Base-by-base conservation (phyloP, 371 early-diverging fungal genomes). In the Apophysomyces elegans region DNA sequence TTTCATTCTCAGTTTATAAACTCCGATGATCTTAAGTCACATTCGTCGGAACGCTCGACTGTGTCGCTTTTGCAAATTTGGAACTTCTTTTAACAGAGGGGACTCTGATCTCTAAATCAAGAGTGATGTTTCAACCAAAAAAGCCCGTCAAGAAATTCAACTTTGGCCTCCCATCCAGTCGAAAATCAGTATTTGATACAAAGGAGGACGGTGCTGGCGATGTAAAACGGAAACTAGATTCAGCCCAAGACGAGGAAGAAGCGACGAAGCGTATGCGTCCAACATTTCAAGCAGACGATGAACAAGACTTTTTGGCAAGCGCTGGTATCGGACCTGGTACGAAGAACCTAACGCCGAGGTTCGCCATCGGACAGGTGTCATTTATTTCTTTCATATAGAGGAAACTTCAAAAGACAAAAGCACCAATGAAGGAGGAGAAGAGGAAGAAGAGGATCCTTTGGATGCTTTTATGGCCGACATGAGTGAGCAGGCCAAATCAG, bases 401-500 rank as follows among this genome's bases (percentile, higher is more conserved):
- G 46, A 68, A 54, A 58, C 47, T 16, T 46, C 41, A 43, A 57
- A 41, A 43, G 65, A 61, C 7, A 56, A 54, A 41, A 37, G 41
- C 18, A 32, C 16, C 39, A 62, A 56, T 47, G 62, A 26, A 6
- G 58, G 26, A n/a, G 62, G 62, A 37, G 81, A 81, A 0, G 84
- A 82, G 1, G 90, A 88, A 0, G 93, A 90, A 4, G 90, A 88
- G 11, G 95, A 95, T 80, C 92, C 92, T 11, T 75, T 95, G 58
- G 96, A 95, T 61, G 93, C 95, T 1, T 95, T 95, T 73, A 95
- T 95, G 96, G 88, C 91, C 3, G 88, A 84, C 37, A 92, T 94
- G 62, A 84, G 80, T 62, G 78, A 85, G 36, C 81, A 88, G 60
- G 90, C 86, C 6, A 79, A 84, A 39, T 72, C 77, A 38, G 73